A percentile compares a stretch with the other conserved stretches of the same genome.
These are phyloP conservation scores for Saturnispora quitensis DNA, from an alignment of 805 yeast genomes.

Conservation along the genomic window DNA sequence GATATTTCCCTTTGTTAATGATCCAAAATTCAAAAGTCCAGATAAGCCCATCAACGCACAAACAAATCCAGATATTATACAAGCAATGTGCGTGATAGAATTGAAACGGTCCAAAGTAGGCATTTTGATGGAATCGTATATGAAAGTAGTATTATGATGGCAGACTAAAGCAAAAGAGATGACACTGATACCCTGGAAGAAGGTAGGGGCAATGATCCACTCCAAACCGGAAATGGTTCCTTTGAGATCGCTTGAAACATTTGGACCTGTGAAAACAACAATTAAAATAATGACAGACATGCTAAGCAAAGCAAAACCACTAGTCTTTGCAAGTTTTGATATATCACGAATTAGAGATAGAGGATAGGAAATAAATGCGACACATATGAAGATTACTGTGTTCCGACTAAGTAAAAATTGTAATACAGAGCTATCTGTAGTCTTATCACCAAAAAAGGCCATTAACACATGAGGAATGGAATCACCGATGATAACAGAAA, in stretches of 20 bases:
- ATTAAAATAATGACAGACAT: constrained; percentile 72
- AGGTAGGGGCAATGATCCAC: constrained; percentile 48
- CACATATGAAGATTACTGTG: constrained; percentile 59
- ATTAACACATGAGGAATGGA: constrained; percentile 84
- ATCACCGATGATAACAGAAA: constrained; percentile 90
- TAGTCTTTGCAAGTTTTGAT: constrained; percentile 76
- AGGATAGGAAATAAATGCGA: constrained; percentile 72
- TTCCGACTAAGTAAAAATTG: constrained; percentile 56
- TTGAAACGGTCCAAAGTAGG: constrained; percentile 74
- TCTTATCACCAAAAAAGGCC: constrained; percentile 45
- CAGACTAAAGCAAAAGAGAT: constrained; percentile 93
- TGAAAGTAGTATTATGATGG: constrained; percentile 88
- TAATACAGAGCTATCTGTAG: constrained; percentile 31
- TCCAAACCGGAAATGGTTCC: constrained; percentile 37
- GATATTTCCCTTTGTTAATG: constrained; percentile 76
- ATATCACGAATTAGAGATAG: constrained; percentile 73
- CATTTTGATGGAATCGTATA: constrained; percentile 69
- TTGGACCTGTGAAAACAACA: constrained; percentile 69
- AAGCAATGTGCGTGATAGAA: constrained; percentile 72
- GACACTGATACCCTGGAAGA: constrained; percentile 89
- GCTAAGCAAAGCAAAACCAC: constrained; percentile 75
- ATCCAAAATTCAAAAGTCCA: constrained; percentile 70
- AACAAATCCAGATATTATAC: constrained; percentile 69
- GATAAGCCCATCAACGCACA: constrained; percentile 71
- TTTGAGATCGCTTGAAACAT: constrained; percentile 36